A percentile compares a stretch with the other conserved stretches of the same genome.
phyloP scores from a whole-genome alignment of 2,329 filamentous ascomycete species.

The Pseudogymnoascus verrucosus region DNA sequence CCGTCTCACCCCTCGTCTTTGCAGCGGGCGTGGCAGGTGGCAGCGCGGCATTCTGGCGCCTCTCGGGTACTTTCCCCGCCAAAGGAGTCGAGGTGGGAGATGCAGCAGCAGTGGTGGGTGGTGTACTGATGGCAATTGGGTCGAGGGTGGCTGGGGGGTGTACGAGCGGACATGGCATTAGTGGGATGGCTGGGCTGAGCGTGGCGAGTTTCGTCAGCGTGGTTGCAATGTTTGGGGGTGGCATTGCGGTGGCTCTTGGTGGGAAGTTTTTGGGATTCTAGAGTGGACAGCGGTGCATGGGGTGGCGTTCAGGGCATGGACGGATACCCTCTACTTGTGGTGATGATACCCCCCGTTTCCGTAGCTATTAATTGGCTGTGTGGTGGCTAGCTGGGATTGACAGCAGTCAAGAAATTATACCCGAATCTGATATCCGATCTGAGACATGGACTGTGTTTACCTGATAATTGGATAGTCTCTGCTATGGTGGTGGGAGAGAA shows the following conservation, averaged over 20 bases:
- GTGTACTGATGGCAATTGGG: constrained; percentile 50
- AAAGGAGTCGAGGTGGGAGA: constrained; percentile 28
- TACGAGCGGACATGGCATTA: constrained; percentile 62
- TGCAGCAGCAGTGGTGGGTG: constrained; percentile 41
- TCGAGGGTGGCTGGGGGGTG: constrained; percentile 57
- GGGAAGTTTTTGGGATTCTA: constrained; percentile 1
- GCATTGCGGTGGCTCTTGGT: constrained; percentile 28
- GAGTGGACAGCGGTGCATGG: neutral
- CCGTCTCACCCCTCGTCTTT: constrained; percentile 35
- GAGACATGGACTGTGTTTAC: neutral
- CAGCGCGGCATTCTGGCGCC: constrained; percentile 32
- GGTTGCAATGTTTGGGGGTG: constrained; percentile 47
- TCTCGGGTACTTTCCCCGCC: constrained; percentile 27
- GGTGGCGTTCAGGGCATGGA: neutral
- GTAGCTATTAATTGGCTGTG: neutral
- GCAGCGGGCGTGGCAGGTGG: constrained; percentile 43
- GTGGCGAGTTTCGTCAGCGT: constrained; percentile 56
- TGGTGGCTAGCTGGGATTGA: neutral
- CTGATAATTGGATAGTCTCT: neutral
- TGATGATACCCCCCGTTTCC: neutral
- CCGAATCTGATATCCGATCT: neutral
- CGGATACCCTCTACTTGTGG: neutral
- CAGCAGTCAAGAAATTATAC: neutral
- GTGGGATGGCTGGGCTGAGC: constrained; percentile 55
- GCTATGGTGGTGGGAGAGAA: neutral